Evolutionary conservation across 495 filamentous ascomycete genomes (phyloP).

Genomic region (Mytilinidion resinicola): DNA sequence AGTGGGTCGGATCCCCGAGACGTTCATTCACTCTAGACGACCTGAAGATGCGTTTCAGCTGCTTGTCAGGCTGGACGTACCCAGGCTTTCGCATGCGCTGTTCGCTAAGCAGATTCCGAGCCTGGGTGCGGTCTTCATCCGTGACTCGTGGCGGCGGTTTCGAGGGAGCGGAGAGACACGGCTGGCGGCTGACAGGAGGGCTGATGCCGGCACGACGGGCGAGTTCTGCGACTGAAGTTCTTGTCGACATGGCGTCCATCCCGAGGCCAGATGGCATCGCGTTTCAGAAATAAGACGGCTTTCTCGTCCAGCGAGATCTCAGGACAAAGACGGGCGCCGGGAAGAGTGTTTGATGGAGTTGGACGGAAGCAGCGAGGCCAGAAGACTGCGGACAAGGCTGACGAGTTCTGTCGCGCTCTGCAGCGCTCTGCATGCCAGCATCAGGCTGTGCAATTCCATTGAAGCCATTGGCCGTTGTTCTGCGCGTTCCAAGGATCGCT

Average conservation of each 20-base stretch:
- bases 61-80: constrained; percentile 16
- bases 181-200: constrained; percentile 11
- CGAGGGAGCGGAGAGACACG: constrained; percentile 20
- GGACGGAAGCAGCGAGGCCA: no score
- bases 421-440: no score
- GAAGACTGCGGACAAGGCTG: no score
- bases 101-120: constrained; percentile 12
- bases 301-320: no score
- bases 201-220: constrained; percentile 15
- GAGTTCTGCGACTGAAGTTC: constrained; percentile 14
- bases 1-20: constrained; percentile 13
- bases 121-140: constrained; percentile 13
- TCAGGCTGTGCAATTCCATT: no score
- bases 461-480: no score
- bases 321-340: no score
- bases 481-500: no score
- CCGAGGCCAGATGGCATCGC: background rate
- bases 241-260: constrained; percentile 9
- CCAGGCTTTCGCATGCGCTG: constrained; percentile 12
- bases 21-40: constrained; percentile 22
- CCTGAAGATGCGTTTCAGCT: constrained; percentile 21
- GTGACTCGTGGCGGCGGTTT: constrained; percentile 10
- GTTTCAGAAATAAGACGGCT: no score
- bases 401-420: no score
- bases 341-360: no score